Conservation (phyloP, 331 rosid genomes). For the Telfairia occidentalis region DNA sequence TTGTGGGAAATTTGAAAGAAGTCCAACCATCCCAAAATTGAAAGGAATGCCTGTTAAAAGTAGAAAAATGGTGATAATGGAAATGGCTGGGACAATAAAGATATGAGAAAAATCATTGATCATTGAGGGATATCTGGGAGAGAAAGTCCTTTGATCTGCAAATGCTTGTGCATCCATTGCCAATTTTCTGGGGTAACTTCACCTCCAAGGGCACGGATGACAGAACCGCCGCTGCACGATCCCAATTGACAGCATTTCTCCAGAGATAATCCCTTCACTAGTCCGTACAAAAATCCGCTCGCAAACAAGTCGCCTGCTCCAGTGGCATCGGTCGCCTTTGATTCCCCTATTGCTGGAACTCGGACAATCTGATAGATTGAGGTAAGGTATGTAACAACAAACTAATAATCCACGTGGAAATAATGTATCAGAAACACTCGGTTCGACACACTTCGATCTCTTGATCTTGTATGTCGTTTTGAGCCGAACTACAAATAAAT, state of each 20-base stretch:
- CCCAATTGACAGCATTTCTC: conserved; percentile 93
- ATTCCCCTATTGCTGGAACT: conserved; percentile 69
- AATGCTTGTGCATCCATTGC: conserved; percentile 93
- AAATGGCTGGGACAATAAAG: neutral
- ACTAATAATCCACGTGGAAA: neutral
- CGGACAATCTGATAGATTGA: conserved; percentile 37
- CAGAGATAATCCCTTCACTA: conserved; percentile 63
- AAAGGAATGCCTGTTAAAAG: neutral
- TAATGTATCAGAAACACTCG: neutral
- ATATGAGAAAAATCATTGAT: neutral
- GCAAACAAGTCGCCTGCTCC: conserved; percentile 99
- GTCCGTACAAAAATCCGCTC: conserved; percentile 82
- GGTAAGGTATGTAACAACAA: neutral
- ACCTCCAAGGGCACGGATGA: conserved; percentile 76
- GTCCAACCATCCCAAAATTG: neutral
- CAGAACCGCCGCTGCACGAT: conserved; percentile 92
- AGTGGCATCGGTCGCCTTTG: conserved; percentile 72
- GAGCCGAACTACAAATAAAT: neutral
- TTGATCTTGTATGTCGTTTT: neutral
- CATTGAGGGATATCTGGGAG: conserved; percentile 22
- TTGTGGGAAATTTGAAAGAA: neutral
- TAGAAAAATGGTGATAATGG: neutral
- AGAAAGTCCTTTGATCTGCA: conserved; percentile 62
- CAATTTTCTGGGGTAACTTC: conserved; percentile 70
- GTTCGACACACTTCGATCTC: neutral